Evolutionary conservation across 2,329 filamentous ascomycete genomes (phyloP).

Genomic region (Pseudogymnoascus sp.): DNA sequence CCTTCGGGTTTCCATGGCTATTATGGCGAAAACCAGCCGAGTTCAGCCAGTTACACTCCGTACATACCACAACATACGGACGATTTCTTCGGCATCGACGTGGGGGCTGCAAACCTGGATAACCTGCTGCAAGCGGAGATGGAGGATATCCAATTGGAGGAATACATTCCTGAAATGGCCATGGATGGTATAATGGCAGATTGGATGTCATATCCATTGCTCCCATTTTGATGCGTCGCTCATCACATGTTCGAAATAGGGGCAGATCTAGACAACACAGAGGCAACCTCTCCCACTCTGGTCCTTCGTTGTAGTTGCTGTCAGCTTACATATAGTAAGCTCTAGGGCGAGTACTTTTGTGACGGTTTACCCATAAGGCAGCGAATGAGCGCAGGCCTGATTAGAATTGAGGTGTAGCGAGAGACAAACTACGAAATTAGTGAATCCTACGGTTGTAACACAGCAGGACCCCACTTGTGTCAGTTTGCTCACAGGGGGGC

Average conservation of each 20-base stretch:
- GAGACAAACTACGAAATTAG: neutral
- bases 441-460: neutral
- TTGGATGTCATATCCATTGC: slow-evolving; percentile 5
- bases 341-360: neutral
- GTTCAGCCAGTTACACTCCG: neutral
- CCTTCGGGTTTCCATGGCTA: neutral
- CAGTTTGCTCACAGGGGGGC: neutral
- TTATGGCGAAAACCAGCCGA: neutral
- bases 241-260: too few species aligned
- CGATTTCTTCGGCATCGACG: neutral
- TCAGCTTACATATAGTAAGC: neutral
- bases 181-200: slow-evolving; percentile 4
- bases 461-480: neutral
- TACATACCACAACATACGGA: neutral
- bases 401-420: neutral
- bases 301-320: neutral
- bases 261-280: neutral
- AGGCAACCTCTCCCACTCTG: too few species aligned
- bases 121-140: neutral
- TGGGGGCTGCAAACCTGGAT: neutral
- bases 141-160: neutral
- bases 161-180: neutral
- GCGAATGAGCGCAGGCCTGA: neutral
- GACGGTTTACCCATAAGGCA: neutral
- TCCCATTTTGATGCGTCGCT: neutral